Base-by-base conservation (phyloP, 108 stramenopile genomes). In the Licmophora abbreviata region DNA sequence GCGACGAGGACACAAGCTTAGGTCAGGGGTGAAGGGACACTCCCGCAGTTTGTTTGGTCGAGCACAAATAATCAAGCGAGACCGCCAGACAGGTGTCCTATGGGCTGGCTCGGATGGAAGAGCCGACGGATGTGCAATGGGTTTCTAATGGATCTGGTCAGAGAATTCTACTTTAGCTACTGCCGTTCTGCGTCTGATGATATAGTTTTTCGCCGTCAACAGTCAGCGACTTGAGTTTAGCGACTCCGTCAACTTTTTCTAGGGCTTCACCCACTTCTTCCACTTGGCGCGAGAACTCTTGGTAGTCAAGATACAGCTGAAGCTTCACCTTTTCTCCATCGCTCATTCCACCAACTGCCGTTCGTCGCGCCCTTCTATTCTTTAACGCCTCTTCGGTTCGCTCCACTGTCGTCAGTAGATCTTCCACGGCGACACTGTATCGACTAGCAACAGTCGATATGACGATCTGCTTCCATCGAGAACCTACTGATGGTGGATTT, bases 71-170 rank as follows among this genome's bases (percentile, higher is more conserved):
- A 91, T 95, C 34, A 58, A 64, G 24, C 50, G 59, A 32, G 67
- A 87, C 32, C 59, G 64, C 14, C 37, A 45, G 10, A 76, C 64
- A 0, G 89, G 88, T 23, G 86, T 95, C 24, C 62, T 90, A 36
- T 92, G 91, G 71, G 94, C 86, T 23, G 97, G 95, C 6, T 88
- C 87, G 6, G 97, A 98, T 58, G 90, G 90, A 9, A 64, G 97
- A 42, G 85, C 88, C 1, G 97, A 98, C 65, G 97, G 97, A 8
- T 94, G 88, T 68, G 95, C 95, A 18, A 69, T 93, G 29, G 96
- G 93, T 18, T 96, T 73, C 51, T 96, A 68, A 78, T 44, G n/a
- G n/a, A n/a, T n/a, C n/a, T n/a, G n/a, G n/a, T n/a, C n/a, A n/a
- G n/a, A n/a, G n/a, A n/a, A n/a, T n/a, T n/a, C n/a, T n/a, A n/a